Evolutionary conservation across 179 eudicot species (phyloP).

Genomic region (Gypsophila paniculata): DNA sequence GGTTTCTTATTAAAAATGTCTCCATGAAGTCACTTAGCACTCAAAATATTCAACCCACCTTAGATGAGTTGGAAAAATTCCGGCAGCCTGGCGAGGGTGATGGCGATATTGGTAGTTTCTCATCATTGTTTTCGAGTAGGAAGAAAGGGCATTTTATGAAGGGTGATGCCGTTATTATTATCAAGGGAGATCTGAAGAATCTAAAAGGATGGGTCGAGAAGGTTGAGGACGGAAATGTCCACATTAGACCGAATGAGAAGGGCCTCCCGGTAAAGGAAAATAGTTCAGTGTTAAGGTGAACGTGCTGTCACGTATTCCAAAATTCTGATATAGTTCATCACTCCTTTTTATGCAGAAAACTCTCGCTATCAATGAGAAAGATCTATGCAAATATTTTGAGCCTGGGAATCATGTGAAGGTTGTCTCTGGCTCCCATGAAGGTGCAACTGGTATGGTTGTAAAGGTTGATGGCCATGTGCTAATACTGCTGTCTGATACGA

Average conservation of each 20-base stretch:
- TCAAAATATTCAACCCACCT: slow-evolving; percentile 79
- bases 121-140: slow-evolving; percentile 83
- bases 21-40: slow-evolving; percentile 80
- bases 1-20: slow-evolving; percentile 73
- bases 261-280: slow-evolving; percentile 63
- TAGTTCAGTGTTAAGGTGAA: neutral
- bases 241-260: slow-evolving; percentile 68
- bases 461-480: slow-evolving; percentile 88
- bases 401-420: slow-evolving; percentile 98
- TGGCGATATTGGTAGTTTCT: slow-evolving; percentile 74
- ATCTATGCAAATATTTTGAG: slow-evolving; percentile 92
- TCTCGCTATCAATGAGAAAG: slow-evolving; percentile 80
- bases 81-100: slow-evolving; percentile 86
- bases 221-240: slow-evolving; percentile 89
- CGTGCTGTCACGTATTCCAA: neutral
- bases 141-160: slow-evolving; percentile 99
- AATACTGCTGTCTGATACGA: slow-evolving; percentile 84
- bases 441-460: slow-evolving; percentile 97
- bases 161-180: slow-evolving; percentile 83
- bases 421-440: slow-evolving; percentile 87
- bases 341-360: slow-evolving; percentile 48
- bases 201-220: slow-evolving; percentile 95
- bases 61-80: slow-evolving; percentile 95
- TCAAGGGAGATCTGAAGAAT: slow-evolving; percentile 92
- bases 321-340: slow-evolving; percentile 14